Evolutionary conservation across 2,329 filamentous ascomycete genomes (phyloP).

Genomic region (Colletotrichum euphorbiae): DNA sequence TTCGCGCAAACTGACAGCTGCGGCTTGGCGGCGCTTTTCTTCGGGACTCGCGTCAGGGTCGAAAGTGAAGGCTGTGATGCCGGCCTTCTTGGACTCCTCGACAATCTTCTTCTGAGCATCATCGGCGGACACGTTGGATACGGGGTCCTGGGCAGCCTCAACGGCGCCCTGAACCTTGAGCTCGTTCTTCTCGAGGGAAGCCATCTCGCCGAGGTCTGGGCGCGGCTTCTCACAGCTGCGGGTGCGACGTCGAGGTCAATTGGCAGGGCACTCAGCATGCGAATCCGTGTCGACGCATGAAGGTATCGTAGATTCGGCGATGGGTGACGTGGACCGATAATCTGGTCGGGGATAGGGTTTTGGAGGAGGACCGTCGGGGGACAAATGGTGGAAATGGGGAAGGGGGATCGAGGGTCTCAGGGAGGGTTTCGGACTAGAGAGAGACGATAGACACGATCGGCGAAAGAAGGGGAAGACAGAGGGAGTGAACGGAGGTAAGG

Average conservation of each 20-base stretch:
- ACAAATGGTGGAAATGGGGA: constrained; percentile 14
- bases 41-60: constrained; percentile 85
- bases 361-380: constrained; percentile 11
- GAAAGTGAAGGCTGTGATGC: constrained; percentile 85
- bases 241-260: constrained; percentile 30
- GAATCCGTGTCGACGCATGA: constrained; percentile 33
- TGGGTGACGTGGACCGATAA: constrained; percentile 17
- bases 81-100: constrained; percentile 81
- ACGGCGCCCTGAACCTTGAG: constrained; percentile 84
- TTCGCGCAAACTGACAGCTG: constrained; percentile 69
- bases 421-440: constrained; percentile 35
- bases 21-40: constrained; percentile 84
- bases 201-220: constrained; percentile 43
- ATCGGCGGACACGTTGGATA: constrained; percentile 74
- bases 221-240: constrained; percentile 33
- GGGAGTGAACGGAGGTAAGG: constrained; percentile 34
- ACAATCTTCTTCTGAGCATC: constrained; percentile 81
- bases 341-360: constrained; percentile 11
- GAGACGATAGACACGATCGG: constrained; percentile 24
- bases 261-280: constrained; percentile 27
- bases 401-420: constrained; percentile 28
- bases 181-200: constrained; percentile 61
- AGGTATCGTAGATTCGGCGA: constrained; percentile 10
- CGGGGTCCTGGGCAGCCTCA: constrained; percentile 79
- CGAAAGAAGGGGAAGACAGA: constrained; percentile 20